Conservation (phyloP, 2,329 filamentous ascomycete genomes). For the Apiospora marii region DNA sequence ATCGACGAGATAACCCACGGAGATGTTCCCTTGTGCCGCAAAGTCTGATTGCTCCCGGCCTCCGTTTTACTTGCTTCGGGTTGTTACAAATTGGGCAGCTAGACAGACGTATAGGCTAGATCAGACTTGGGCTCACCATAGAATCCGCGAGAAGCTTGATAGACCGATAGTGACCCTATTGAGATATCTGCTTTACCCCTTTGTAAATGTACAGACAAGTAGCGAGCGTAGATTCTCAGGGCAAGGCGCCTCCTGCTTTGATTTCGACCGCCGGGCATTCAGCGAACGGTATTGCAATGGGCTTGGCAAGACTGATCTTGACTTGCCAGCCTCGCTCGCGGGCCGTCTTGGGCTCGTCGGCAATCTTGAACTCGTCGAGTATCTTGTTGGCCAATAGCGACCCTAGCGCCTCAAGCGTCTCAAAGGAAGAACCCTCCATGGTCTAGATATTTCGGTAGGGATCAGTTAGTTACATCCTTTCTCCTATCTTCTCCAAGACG, state of each 20-base stretch:
- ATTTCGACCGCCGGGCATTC: constrained; percentile 75
- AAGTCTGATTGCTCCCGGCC: constrained; percentile 35
- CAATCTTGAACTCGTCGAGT: constrained; percentile 50
- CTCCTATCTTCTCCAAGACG: not conserved
- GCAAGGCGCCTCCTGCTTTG: constrained; percentile 38
- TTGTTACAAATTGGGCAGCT: not conserved
- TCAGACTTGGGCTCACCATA: not conserved
- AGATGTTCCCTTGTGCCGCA: constrained; percentile 71
- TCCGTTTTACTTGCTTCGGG: not conserved
- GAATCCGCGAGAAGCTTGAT: not conserved
- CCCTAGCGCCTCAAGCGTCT: constrained; percentile 70
- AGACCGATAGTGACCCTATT: not conserved
- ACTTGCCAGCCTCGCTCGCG: constrained; percentile 58
- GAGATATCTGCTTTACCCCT: not conserved
- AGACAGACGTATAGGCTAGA: not conserved
- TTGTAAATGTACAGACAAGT: not conserved
- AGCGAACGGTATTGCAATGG: constrained; percentile 75
- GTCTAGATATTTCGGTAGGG: constrained; percentile 45
- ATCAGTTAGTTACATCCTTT: not conserved
- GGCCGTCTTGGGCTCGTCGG: constrained; percentile 43
- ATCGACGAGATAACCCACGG: constrained; percentile 74
- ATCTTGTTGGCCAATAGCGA: constrained; percentile 56
- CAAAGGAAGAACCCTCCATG: constrained; percentile 64
- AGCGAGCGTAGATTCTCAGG: not conserved
- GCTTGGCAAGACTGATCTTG: constrained; percentile 72